phyloP scores from a whole-genome alignment of 129 eudicot species.

The Oenanthe sinensis region DNA sequence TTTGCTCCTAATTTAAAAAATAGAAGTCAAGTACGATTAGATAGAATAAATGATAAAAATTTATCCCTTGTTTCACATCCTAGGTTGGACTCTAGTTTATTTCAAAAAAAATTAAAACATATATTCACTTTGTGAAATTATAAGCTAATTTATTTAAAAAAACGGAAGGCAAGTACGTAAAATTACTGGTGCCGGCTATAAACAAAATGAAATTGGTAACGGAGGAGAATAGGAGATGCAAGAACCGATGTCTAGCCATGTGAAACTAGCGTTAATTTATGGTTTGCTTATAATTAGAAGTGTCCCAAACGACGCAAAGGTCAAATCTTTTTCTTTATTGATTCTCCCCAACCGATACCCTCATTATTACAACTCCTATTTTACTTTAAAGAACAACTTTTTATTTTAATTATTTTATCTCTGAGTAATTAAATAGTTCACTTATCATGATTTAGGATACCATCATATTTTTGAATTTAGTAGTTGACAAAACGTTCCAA shows the following conservation, averaged over 20 bases:
- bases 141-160: too few species aligned
- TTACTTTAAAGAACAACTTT: background rate
- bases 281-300: background rate
- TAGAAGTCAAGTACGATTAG: too few species aligned
- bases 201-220: background rate
- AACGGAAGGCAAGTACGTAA: too few species aligned
- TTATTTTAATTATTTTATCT: background rate
- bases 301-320: slow-evolving; percentile 2
- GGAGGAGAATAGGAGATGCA: slow-evolving; percentile 12
- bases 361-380: background rate
- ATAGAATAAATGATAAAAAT: too few species aligned
- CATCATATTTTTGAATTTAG: background rate
- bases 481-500: background rate
- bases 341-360: background rate
- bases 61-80: too few species aligned
- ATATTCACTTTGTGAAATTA: too few species aligned
- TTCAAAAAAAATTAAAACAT: too few species aligned
- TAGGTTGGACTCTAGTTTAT: too few species aligned
- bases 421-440: background rate
- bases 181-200: too few species aligned
- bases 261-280: slow-evolving; percentile 17
- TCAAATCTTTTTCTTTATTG: slow-evolving; percentile 1
- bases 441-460: background rate
- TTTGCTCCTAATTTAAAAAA: too few species aligned
- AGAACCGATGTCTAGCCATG: slow-evolving; percentile 16